Evolutionary conservation across 768 basidiomycete genomes (phyloP), one percentile per base, ranked within the genome.

Genomic region (Kwoniella pini): DNA sequence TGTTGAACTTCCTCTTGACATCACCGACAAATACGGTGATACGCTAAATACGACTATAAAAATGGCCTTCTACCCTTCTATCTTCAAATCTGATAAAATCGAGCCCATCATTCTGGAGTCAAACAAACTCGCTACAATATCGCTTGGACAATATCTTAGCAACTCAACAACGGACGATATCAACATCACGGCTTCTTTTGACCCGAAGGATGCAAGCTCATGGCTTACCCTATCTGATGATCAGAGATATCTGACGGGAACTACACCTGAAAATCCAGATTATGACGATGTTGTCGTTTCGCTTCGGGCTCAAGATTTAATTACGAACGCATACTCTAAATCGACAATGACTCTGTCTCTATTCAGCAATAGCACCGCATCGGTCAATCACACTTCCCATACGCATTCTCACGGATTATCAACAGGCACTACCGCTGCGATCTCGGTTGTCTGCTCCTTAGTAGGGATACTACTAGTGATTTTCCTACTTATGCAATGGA

Each of bases 61-160:
- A 2, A 66, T 95, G 56, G 83, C 82, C n/a, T 75, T 89, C n/a
- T 86, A 87, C 15, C 82, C 86, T 9, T 87, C 90, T 0, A 87
- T 84, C 72, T 94, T 93, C 79, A 79, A 82, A 12, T 60, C 78
- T 26, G 79, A 84, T 10, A 79, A 80, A 22, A 77, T 88, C 46
- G 83, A 86, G 11, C 80, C 84, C 13, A 79, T 88, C 52, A 75
- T 83, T 51, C 81, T 81, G 19, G 78, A 81, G 24, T 82, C 82
- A 21, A 85, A 84, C 17, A 76, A 82, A 49, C 43, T 76, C 3
- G 72, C 89, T 27, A 64, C 79, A 6, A 85, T 89, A 65, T 72
- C 81, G 63, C 80, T 91, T 24, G 44, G 19, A 2, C 79, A 80
- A 40, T 86, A 82, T 76, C 84, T 86, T 67, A 84, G 85, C n/a